Base-by-base conservation (phyloP, 805 yeast genomes). In the Ogataea corticis region DNA sequence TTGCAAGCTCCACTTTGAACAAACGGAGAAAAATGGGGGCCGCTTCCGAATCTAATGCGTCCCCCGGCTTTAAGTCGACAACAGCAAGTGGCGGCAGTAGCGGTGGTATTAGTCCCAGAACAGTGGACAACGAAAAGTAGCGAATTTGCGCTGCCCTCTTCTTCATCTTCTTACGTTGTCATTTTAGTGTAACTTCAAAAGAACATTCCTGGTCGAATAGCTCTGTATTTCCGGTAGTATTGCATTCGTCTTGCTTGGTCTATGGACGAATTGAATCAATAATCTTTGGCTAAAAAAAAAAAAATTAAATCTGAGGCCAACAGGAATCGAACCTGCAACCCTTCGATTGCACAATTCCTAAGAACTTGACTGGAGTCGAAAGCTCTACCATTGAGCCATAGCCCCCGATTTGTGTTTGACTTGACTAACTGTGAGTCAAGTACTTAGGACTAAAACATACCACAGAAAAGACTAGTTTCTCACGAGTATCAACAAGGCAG, bases 281-380 rank as follows among this genome's bases (percentile, higher is more conserved):
- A n/a, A n/a, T 28, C 34, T 10, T 17, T 14, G 18, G 38, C 28
- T 19, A 21, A 35, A 35, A 21, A 11, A 40, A 63, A 62, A 57
- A 53, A 62, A 62, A 58, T 56, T 63, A 68, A 62, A 51, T 45
- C 54, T 79, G 84, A 79, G 82, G 80, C 85, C 83, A 85, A 81
- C 87, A 82, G 86, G 87, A 82, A 79, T 82, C 78, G 87, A 82
- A 82, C 87, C 86, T 82, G 87, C 87, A 82, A 77, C 87, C 87
- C 80, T 81, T 79, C 82, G 87, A 80, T 80, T 66, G 69, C 77
- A 71, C 53, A 50, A 58, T 58, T 61, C 70, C 68, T 38, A 31
- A 33, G 46, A 45, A 41, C 40, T 34, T 44, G 54, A 63, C 78
- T 79, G 84, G 84, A 79, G 81, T 79, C 84, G 80, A 80, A 80